These are phyloP conservation scores for Artemisia argyi DNA, from an alignment of 129 eudicot genomes.

Conservation along the genomic window DNA sequence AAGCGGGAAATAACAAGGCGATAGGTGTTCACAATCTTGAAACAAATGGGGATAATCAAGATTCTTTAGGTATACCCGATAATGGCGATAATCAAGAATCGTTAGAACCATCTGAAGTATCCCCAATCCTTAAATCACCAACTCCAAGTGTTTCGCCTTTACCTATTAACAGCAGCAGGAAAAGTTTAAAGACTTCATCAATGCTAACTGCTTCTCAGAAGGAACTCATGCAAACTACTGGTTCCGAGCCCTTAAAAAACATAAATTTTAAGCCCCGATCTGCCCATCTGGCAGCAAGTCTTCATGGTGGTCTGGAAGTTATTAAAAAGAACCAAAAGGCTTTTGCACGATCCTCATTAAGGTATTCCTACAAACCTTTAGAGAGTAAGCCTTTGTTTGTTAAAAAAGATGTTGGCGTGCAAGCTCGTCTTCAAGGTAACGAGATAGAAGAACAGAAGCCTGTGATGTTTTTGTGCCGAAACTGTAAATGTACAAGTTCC, in stretches of 20 bases:
- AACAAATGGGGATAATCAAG: background rate
- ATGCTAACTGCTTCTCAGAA: slow-evolving; percentile 62
- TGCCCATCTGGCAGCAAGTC: slow-evolving; percentile 70
- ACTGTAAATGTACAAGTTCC: slow-evolving; percentile 50
- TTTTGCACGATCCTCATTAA: slow-evolving; percentile 61
- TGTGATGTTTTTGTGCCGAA: slow-evolving; percentile 44
- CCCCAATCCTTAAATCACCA: slow-evolving; percentile 73
- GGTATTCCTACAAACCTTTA: slow-evolving; percentile 61
- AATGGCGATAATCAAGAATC: slow-evolving; percentile 24
- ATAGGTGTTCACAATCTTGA: slow-evolving; percentile 9
- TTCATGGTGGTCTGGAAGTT: slow-evolving; percentile 81
- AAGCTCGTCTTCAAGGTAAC: slow-evolving; percentile 50
- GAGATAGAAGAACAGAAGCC: slow-evolving; percentile 39
- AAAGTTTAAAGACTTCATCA: slow-evolving; percentile 70
- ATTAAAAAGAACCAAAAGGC: slow-evolving; percentile 51
- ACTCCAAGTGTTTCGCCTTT: slow-evolving; percentile 75
- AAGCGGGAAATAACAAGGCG: slow-evolving; percentile 35
- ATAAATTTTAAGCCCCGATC: slow-evolving; percentile 10
- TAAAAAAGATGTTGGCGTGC: slow-evolving; percentile 76
- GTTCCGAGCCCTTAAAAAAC: slow-evolving; percentile 41
- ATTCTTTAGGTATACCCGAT: too few species aligned
- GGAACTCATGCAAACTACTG: slow-evolving; percentile 25
- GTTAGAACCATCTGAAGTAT: slow-evolving; percentile 45
- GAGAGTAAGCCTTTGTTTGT: slow-evolving; percentile 45
- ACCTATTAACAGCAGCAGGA: slow-evolving; percentile 55